phyloP scores from a whole-genome alignment of 495 filamentous ascomycete genomes.

The Penicillium crystallinum region DNA sequence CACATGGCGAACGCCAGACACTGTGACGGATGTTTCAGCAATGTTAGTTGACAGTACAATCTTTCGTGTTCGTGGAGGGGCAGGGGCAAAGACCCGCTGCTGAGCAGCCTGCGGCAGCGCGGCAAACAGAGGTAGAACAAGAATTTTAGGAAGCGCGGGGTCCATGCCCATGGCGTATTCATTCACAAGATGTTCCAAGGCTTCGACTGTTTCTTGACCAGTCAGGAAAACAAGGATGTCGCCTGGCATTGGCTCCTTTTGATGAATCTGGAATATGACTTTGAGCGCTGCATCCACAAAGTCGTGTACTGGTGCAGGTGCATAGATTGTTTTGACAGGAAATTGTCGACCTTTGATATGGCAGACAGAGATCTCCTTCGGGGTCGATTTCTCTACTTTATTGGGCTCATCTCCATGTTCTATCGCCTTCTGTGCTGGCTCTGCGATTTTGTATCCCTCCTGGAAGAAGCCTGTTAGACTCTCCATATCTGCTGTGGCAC shows the following conservation, averaged over 20 bases:
- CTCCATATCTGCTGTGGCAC: constrained; percentile 87
- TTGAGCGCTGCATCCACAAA: constrained; percentile 78
- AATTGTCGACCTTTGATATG: constrained; percentile 86
- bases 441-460: constrained; percentile 26
- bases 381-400: constrained; percentile 1
- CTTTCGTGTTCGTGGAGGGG: constrained; percentile 73
- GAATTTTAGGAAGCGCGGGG: constrained; percentile 67
- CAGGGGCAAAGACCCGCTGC: constrained; percentile 74
- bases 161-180: constrained; percentile 68
- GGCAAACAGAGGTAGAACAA: constrained; percentile 67
- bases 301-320: constrained; percentile 71
- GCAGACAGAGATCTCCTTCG: constrained; percentile 48
- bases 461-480: constrained; percentile 71
- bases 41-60: constrained; percentile 94
- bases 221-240: constrained; percentile 93
- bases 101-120: constrained; percentile 72
- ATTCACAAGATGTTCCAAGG: constrained; percentile 72
- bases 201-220: constrained; percentile 89
- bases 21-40: constrained; percentile 95
- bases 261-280: constrained; percentile 83
- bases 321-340: constrained; percentile 74
- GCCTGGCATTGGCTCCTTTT: constrained; percentile 80
- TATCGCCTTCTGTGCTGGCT: constrained; percentile 12
- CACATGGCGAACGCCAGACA: constrained; percentile 86
- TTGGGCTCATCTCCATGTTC: constrained; percentile 5